phyloP scores from a whole-genome alignment of 371 early-diverging fungal species.

The Rhizopus delemar region DNA sequence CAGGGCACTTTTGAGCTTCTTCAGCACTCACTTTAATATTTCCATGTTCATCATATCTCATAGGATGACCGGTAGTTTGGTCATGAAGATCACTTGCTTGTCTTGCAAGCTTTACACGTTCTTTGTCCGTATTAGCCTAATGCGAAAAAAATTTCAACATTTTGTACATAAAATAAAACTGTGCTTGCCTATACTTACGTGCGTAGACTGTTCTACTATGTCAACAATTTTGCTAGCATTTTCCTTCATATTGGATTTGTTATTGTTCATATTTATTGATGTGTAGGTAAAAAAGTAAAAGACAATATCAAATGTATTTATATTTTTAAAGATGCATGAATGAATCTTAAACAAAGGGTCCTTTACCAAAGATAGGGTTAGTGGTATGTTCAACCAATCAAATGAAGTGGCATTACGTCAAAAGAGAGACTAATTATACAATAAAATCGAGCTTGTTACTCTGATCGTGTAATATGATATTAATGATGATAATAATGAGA shows the following conservation, averaged over 20 bases:
- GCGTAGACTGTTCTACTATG: background rate
- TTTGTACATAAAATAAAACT: no score
- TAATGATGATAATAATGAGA: background rate
- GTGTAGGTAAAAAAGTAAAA: no score
- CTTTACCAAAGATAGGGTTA: background rate
- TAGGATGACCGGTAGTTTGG: conserved; percentile 28
- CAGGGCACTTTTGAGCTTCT: conserved; percentile 32
- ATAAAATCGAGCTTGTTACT: no score
- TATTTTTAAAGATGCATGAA: background rate
- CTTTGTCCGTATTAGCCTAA: background rate
- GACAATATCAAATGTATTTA: no score
- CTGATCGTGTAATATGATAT: background rate
- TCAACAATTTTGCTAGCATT: background rate
- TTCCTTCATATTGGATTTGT: background rate
- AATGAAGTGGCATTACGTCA: no score
- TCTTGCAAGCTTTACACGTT: conserved; percentile 26
- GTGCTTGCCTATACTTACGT: background rate
- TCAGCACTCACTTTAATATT: conserved; percentile 19
- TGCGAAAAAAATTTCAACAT: no score
- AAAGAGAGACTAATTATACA: no score
- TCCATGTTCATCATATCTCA: conserved; percentile 34
- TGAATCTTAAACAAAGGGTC: background rate
- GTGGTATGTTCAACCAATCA: no score
- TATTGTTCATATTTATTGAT: background rate
- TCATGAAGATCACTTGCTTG: conserved; percentile 29